These are phyloP conservation scores for Zoysia japonica DNA, from an alignment of 176 grass and related monocot species.

Conservation along the genomic window DNA sequence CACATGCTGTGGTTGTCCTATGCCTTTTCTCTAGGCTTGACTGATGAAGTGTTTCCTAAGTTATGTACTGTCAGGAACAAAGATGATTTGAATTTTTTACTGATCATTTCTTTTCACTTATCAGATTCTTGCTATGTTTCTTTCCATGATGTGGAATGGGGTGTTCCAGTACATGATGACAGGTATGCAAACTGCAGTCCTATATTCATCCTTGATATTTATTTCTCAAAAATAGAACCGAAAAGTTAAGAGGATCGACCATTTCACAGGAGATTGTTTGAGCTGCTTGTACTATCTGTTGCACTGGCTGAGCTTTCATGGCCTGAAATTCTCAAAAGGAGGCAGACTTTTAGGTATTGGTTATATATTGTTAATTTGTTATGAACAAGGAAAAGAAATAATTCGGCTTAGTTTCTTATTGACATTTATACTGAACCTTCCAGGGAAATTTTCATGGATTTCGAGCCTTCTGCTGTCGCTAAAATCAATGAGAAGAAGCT, in stretches of 20 bases:
- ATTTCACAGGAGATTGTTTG: constrained; percentile 82
- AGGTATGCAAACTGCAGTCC: constrained; percentile 47
- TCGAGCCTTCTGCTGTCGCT: constrained; percentile 59
- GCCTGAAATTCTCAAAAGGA: constrained; percentile 85
- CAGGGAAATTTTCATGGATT: constrained; percentile 85
- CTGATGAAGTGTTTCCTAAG: constrained; percentile 50
- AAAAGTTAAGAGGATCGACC: constrained; percentile 2
- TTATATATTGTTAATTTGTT: background rate
- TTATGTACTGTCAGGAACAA: constrained; percentile 36
- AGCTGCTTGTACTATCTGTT: constrained; percentile 80
- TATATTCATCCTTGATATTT: background rate
- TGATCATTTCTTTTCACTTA: constrained; percentile 27
- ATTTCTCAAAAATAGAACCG: constrained; percentile 19
- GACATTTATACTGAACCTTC: constrained; percentile 34
- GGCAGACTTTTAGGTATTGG: constrained; percentile 80
- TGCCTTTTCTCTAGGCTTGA: constrained; percentile 38
- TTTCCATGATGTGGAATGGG: constrained; percentile 99
- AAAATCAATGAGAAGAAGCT: constrained; percentile 89
- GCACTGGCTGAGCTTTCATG: constrained; percentile 89
- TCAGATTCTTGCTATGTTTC: constrained; percentile 73
- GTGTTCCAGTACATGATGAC: constrained; percentile 81
- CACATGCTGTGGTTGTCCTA: constrained; percentile 43
- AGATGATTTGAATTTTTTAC: constrained; percentile 27
- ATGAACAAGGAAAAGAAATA: background rate
- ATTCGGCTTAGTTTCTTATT: constrained; percentile 33